Evolutionary conservation across 305 asterid species (phyloP).

Genomic region (Fraxinus platypoda): DNA sequence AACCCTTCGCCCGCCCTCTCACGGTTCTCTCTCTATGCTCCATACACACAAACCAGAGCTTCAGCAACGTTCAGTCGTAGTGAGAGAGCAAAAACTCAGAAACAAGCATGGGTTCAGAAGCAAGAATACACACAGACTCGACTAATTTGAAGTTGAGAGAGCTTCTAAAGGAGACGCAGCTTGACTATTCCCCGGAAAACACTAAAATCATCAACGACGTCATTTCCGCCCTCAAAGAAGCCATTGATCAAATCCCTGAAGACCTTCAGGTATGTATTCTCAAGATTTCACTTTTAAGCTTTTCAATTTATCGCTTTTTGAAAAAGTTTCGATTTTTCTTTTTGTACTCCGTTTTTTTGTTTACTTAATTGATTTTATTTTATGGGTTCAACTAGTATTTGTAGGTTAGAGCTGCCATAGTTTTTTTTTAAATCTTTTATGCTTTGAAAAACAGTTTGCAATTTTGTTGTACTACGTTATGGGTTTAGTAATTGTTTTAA

Average conservation of each 20-base stretch:
- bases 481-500: not conserved
- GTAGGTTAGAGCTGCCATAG: not conserved
- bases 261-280: conserved; percentile 47
- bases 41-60: not conserved
- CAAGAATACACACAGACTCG: conserved; percentile 35
- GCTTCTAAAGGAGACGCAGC: conserved; percentile 69
- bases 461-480: not conserved
- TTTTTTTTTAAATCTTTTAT: not conserved
- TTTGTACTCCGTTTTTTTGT: conserved; percentile 2
- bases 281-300: not conserved
- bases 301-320: not conserved
- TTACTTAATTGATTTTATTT: not conserved
- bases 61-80: not conserved
- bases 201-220: conserved; percentile 48
- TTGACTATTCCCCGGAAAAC: conserved; percentile 58
- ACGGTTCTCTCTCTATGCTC: not conserved
- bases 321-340: not conserved
- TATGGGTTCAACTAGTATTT: not conserved
- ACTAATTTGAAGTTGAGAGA: conserved; percentile 60
- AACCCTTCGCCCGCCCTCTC: not conserved
- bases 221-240: conserved; percentile 56
- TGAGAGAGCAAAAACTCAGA: not conserved
- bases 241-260: conserved; percentile 56
- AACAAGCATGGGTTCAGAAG: conserved; percentile 38
- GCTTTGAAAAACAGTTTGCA: not conserved